Conservation (phyloP, 2,329 filamentous ascomycete species). For the Sordariomycetes sp. region DNA sequence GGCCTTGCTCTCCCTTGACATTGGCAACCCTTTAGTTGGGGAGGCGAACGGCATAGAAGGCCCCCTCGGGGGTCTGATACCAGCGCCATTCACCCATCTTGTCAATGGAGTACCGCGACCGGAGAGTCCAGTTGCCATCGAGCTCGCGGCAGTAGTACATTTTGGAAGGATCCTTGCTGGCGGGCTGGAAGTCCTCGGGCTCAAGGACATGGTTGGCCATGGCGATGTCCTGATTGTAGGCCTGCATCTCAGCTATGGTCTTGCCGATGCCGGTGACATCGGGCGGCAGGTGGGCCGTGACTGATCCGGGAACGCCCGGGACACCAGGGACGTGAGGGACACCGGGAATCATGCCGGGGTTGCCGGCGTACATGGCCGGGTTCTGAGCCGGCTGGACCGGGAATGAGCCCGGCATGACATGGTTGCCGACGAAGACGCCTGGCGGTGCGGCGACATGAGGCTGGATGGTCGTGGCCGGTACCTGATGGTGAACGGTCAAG, state of each 20-base stretch:
- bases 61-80: conserved; percentile 46
- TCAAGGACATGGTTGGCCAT: conserved; percentile 38
- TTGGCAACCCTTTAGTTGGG: conserved; percentile 18
- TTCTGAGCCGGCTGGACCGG: background rate
- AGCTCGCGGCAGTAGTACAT: conserved; percentile 52
- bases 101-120: conserved; percentile 50
- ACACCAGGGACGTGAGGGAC: background rate
- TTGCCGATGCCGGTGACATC: conserved; percentile 42
- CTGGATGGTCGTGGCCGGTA: conserved; percentile 1
- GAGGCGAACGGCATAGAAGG: conserved; percentile 51
- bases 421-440: conserved; percentile 9
- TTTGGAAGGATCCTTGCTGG: conserved; percentile 47
- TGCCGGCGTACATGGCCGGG: background rate
- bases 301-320: conserved; percentile 13
- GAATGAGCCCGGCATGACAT: conserved; percentile 8
- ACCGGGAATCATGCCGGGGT: too few species aligned
- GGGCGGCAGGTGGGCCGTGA: conserved; percentile 21
- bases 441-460: conserved; percentile 9
- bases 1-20: background rate
- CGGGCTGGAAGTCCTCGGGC: conserved; percentile 53
- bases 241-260: conserved; percentile 34
- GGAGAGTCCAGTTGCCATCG: conserved; percentile 49
- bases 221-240: conserved; percentile 38
- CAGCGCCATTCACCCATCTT: conserved; percentile 41
- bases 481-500: background rate